A percentile compares a stretch with the other conserved stretches of the same genome.
These are phyloP conservation scores for Yamadazyma pseudoaaseri DNA, from an alignment of 1,139 yeast genomes.

Conservation along the genomic window DNA sequence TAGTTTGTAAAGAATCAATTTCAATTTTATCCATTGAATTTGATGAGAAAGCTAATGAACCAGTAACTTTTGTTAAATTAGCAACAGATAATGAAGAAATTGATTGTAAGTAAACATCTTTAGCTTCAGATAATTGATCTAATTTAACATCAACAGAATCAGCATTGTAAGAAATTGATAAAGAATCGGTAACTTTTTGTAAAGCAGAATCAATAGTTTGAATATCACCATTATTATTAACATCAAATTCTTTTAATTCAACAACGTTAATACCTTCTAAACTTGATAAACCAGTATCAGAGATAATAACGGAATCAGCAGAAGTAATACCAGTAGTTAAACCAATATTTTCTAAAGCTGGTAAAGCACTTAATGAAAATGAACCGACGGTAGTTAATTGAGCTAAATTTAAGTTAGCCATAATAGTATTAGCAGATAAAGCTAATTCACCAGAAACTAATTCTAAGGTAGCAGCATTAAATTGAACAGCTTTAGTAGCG, in stretches of 20 bases:
- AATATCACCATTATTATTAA: constrained; percentile 80
- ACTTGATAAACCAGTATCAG: constrained; percentile 82
- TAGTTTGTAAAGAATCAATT: constrained; percentile 51
- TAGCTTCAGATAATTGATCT: constrained; percentile 74
- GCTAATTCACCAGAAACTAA: constrained; percentile 70
- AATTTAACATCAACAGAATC: constrained; percentile 67
- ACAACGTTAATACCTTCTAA: constrained; percentile 80
- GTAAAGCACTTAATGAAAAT: constrained; percentile 76
- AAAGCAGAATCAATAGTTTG: constrained; percentile 69
- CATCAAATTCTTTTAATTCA: constrained; percentile 70
- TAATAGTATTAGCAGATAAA: constrained; percentile 63
- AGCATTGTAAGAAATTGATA: constrained; percentile 85
- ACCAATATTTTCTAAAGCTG: constrained; percentile 71
- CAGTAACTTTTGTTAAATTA: constrained; percentile 68
- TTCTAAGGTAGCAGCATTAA: constrained; percentile 77
- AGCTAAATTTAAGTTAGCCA: constrained; percentile 73
- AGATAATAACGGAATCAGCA: constrained; percentile 69
- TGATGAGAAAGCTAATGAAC: constrained; percentile 76
- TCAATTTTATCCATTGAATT: constrained; percentile 58
- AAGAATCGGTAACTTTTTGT: constrained; percentile 66
- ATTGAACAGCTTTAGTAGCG: constrained; percentile 58
- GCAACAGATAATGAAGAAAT: constrained; percentile 71
- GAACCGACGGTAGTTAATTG: constrained; percentile 78
- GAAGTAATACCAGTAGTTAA: constrained; percentile 73
- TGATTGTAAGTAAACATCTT: constrained; percentile 80